Evolutionary conservation across 2,329 filamentous ascomycete genomes (phyloP), one percentile per base, ranked within the genome.

Genomic region (Talaromyces sp.): DNA sequence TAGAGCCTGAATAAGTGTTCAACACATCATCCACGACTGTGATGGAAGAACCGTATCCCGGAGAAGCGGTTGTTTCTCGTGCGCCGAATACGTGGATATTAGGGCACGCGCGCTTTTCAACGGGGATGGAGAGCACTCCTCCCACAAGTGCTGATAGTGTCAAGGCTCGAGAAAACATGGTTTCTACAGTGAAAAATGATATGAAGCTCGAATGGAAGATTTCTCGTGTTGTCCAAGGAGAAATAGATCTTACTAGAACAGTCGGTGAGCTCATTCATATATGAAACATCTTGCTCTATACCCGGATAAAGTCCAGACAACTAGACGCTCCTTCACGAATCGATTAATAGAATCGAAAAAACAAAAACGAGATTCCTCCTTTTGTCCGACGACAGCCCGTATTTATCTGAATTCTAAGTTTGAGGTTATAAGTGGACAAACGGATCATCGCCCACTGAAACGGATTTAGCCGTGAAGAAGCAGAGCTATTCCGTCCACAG

Each of bases 21-120:
- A 81, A 73, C 47, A 87, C 79, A 63, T 80, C 74, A 68, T 86
- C 80, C 22, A 87, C 82, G 13, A 87, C 78, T 0, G 79, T 79
- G 24, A 77, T 76, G 2, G 71, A 82, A 75, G 49, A 84, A 9
- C 85, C 85, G 67, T 83, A 87, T 1, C 85, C 85, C 7, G 77
- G 68, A 1, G 80, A 64, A 8, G 70, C 82, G 0, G 81, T 83
- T 4, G 83, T 85, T 71, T 84, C 82, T 33, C 82, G 80, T 5
- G 83, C 83, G 22, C 83, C 83, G 64, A 84, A 84, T 64, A 84
- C 73, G 67, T 84, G 82, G 57, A 85, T 74, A 14, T 71, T 67
- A 2, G 83, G 82, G 69, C 83, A 85, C 13, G 69, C 67, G 63
- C 72, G 70, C 39, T 70, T 69, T 43, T 65, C 49, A 6, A 62